Base-by-base conservation (phyloP, 83 land plant genomes). In the Picea engelmannii region DNA sequence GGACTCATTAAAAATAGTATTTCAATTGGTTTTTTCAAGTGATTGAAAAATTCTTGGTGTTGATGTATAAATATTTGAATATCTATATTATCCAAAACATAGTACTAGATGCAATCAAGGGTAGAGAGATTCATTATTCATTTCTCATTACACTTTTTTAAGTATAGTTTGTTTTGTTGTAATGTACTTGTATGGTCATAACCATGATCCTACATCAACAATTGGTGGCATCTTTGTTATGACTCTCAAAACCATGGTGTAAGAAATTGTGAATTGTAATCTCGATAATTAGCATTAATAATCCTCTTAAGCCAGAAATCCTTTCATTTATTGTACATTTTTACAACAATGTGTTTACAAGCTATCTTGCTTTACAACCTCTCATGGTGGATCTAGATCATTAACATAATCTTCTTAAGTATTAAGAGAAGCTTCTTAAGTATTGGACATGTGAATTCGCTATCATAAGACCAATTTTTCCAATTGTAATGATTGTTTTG, bases 391-490 rank as follows among this genome's bases (percentile, higher is more conserved):
- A 89, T 44, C 79, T 96, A 79, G 90, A 98, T 25, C 95, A 88
- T 64, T 31, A 31, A 31, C 79, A 85, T 20, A 88, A 90, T 15
- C 76, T 96, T 31, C 31, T 31, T 31, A 31, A 31, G 31, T 31
- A 31, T 31, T 31, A 31, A 31, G 31, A 31, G 64, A 92, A 85
- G 82, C 96, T 91, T 66, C 94, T 98, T 49, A 95, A 98, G 83
- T 85, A 85, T 78, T 98, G 99, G 98, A 98, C 99, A 81, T 98
- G 99, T 99, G 97, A 98, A 62, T 98, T 96, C 89, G 98, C 96
- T 15, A 83, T 93, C 20, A 88, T 98, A 77, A 87, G 99, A 49
- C 99, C 99, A 6, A 81, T 93, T 65, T 86, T 93, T 55, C 96
- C 99, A 44, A 76, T 93, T 70, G 80, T 98, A 80, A 93, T 98